Evolutionary conservation across 495 filamentous ascomycete species (phyloP).

Genomic region (Talaromyces ruber): DNA sequence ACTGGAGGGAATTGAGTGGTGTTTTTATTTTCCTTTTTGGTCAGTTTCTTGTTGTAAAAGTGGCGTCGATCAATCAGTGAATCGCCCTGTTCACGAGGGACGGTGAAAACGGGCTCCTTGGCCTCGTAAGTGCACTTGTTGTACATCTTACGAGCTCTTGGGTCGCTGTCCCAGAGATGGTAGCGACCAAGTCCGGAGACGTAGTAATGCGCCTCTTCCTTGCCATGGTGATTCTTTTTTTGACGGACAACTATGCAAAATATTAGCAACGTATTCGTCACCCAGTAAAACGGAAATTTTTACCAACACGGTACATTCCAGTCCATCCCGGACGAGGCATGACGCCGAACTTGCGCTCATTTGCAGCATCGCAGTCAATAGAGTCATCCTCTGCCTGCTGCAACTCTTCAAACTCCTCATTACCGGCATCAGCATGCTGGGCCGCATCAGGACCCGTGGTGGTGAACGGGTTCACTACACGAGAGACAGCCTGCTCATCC

Average conservation of each 20-base stretch:
- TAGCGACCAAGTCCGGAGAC: conserved; percentile 1
- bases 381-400: background rate
- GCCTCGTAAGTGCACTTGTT: background rate
- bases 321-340: conserved; percentile 2
- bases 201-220: background rate
- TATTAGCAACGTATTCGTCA: background rate
- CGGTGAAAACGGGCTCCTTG: conserved; percentile 1
- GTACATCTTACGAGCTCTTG: background rate
- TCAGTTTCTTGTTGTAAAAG: conserved; percentile 1
- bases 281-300: background rate
- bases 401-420: background rate
- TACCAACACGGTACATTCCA: conserved; percentile 1
- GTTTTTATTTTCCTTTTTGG: background rate
- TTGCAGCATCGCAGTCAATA: background rate
- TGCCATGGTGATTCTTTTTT: background rate
- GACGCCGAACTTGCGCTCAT: background rate
- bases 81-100: background rate
- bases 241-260: background rate
- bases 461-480: background rate
- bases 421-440: background rate
- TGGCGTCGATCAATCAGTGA: background rate
- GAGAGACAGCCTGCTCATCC: background rate
- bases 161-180: conserved; percentile 3
- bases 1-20: background rate
- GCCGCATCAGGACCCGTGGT: background rate